Evolutionary conservation across 2,329 filamentous ascomycete species (phyloP), one percentile per base, ranked within the genome.

Genomic region (Trichothecium sympodiale): DNA sequence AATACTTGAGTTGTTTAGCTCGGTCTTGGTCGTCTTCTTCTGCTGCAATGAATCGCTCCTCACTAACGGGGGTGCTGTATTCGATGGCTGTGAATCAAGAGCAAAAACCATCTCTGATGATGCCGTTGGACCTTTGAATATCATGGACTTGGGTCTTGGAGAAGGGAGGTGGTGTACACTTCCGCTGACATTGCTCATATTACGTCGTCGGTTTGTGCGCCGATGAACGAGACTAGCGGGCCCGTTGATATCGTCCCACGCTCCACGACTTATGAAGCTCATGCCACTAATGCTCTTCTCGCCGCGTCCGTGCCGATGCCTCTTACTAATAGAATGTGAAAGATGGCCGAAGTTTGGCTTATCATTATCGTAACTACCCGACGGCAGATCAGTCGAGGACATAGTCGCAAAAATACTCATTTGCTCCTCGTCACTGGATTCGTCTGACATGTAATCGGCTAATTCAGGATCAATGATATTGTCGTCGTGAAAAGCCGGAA

Each of bases 391-490:
- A 32, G 72, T 71, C 38, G 71, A 76, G n/a, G 87, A 66, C 62
- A 81, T 71, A 6, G 74, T 77, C 2, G 83, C 79, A 57, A 94
- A 83, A 10, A 95, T 80, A 50, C 81, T 88, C 59, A 88, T 80
- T 47, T 93, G 84, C 45, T 98, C 88, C 48, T 94, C 88, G 27
- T 83, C 89, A 48, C 86, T 95, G 2, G 88, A 94, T 33, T 84
- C 87, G 53, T 98, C 91, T 6, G 91, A 98, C 69, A 98, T 83
- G 59, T 93, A 98, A 25, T 86, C 83, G 5, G 88, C 89, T 36
- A 98, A 65, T 50, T 98, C 91, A 2, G 91, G 91, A 53, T 98
- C 91, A 46, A 98, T 96, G 46, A 98, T 94, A 52, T 91, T 96
- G 62, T 98, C 91, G 51, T 91, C 87, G 54, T 98, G 91, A 48